Conservation (phyloP, 352 stramenopile species). For the Globisporangium splendens region DNA sequence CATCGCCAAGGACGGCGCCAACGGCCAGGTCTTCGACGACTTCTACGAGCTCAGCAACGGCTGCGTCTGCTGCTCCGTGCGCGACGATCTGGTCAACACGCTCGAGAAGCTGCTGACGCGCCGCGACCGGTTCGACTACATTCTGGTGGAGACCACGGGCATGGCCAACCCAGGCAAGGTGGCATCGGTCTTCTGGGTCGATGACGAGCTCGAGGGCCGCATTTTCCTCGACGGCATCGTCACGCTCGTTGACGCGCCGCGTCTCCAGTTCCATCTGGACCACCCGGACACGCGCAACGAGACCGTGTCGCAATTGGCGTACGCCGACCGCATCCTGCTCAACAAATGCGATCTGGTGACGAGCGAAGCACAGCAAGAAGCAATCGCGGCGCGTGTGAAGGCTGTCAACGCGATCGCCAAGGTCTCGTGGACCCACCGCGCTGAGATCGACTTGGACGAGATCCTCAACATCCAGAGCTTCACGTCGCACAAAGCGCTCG, state of each 20-base stretch:
- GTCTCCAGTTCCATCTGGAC: constrained; percentile 81
- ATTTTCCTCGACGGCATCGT: constrained; percentile 95
- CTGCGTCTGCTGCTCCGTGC: constrained; percentile 98
- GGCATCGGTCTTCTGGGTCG: constrained; percentile 95
- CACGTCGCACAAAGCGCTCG: constrained; percentile 52
- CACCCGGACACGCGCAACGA: constrained; percentile 65
- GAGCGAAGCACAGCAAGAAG: constrained; percentile 26
- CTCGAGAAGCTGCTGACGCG: constrained; percentile 80
- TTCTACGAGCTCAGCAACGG: constrained; percentile 97
- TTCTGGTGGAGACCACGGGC: constrained; percentile 94
- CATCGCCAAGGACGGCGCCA: constrained; percentile 68
- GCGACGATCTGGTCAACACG: constrained; percentile 87
- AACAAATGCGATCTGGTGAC: constrained; percentile 98
- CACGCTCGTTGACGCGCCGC: constrained; percentile 95
- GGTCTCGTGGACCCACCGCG: constrained; percentile 58
- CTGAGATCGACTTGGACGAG: constrained; percentile 53
- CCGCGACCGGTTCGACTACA: constrained; percentile 86
- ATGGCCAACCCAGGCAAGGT: constrained; percentile 94
- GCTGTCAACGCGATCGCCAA: constrained; percentile 69
- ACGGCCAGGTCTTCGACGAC: constrained; percentile 67
- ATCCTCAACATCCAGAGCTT: constrained; percentile 83
- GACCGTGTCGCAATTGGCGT: constrained; percentile 95
- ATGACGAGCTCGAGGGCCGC: constrained; percentile 86
- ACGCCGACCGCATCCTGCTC: constrained; percentile 97
- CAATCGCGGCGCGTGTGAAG: constrained; percentile 39